Percentiles rank a stretch among this genome's conserved stretches.
Evolutionary conservation across 768 basidiomycete species (phyloP).

Genomic region (Termitomyces sp.): DNA sequence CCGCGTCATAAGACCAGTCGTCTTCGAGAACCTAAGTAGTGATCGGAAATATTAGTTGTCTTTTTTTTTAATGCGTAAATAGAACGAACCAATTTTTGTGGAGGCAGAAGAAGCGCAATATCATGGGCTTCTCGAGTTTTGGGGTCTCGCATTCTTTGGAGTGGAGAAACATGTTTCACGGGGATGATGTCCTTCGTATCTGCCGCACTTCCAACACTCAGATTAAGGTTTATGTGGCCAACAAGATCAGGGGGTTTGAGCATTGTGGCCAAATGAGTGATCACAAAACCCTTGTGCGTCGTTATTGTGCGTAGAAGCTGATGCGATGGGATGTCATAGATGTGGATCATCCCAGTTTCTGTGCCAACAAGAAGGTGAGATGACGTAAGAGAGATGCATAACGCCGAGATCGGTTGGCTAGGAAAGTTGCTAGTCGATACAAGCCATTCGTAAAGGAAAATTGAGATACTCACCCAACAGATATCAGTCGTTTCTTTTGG

Average conservation of each 20-base stretch:
- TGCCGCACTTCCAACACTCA: constrained; percentile 34
- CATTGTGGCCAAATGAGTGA: constrained; percentile 75
- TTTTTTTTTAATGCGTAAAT: constrained; percentile 1
- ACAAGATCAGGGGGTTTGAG: constrained; percentile 86
- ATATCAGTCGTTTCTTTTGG: constrained; percentile 60
- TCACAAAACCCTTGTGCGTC: constrained; percentile 60
- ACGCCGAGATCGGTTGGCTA: constrained; percentile 70
- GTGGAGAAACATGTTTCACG: constrained; percentile 60
- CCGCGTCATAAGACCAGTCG: constrained; percentile 39
- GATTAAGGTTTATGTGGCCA: constrained; percentile 66
- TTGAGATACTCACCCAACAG: constrained; percentile 51
- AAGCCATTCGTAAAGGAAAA: not conserved
- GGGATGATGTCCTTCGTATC: constrained; percentile 58
- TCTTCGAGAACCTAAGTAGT: constrained; percentile 24
- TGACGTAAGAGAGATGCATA: constrained; percentile 75
- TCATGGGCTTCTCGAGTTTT: constrained; percentile 70
- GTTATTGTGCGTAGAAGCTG: constrained; percentile 83
- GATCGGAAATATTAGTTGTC: not conserved
- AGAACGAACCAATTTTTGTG: constrained; percentile 38
- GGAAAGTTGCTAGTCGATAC: not conserved
- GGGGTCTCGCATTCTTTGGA: constrained; percentile 70
- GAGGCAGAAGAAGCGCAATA: constrained; percentile 57
- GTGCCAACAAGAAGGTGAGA: constrained; percentile 85
- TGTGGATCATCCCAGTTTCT: constrained; percentile 61
- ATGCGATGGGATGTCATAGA: constrained; percentile 89